Evolutionary conservation across 352 stramenopile genomes (phyloP), one percentile per base, ranked within the genome.

Genomic region (Pythium aristosporum): DNA sequence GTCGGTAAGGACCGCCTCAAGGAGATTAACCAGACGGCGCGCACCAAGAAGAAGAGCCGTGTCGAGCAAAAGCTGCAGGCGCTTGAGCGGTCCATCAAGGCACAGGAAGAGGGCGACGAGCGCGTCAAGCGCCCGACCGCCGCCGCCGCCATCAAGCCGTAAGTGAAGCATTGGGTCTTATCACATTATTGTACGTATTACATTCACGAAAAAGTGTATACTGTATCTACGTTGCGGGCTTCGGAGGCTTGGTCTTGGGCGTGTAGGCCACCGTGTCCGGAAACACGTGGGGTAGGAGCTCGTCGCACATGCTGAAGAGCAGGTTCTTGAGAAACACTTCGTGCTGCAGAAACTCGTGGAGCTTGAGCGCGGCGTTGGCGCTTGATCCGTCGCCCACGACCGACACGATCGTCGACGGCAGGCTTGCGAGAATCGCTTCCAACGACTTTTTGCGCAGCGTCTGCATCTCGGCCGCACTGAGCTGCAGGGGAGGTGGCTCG

Each of bases 301-400:
- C 83, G 68, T 94, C 87, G 43, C 75, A 71, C 58, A 93, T 72
- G 64, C 77, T 92, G 60, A 93, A 94, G 30, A 90, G 55, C 55
- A 96, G 57, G 58, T 93, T 96, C 74, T 93, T 93, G 37, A 94
- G 76, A 65, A 94, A 89, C n/a, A 90, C 72, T 58, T 93, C 82
- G 74, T 94, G 85, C 73, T 96, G 87, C 59, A 94, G 52, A 49
- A 96, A 93, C 68, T 93, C 85, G 65, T 94, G 85, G 44, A 96
- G 69, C 72, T 96, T 95, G 59, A 90, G 73, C 48, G 80, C 79
- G 44, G 80, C 86, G 63, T 88, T 91, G 60, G 87, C 75, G 48
- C 79, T 88, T 25, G 86, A 80, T 21, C 63, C 82, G 20, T 95
- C 84, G 55, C 87, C 87, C 41, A 95, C 87, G 53, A 95, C 78